A percentile compares a stretch with the other conserved stretches of the same genome.
These are phyloP conservation scores for Blumeria hordei DNA, from an alignment of 2,329 filamentous ascomycete genomes.

Conservation along the genomic window DNA sequence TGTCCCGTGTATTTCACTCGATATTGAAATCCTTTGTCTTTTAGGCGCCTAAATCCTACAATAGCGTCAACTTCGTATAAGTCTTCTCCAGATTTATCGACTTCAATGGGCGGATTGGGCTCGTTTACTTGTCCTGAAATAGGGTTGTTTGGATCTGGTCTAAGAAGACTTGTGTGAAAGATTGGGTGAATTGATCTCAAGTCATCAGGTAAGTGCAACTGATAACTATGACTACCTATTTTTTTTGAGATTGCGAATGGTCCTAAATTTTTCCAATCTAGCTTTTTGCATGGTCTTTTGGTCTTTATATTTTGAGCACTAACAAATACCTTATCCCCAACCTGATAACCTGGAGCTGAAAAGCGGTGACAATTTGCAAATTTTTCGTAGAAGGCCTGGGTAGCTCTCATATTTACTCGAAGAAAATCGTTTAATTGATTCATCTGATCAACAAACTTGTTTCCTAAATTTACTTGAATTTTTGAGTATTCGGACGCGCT, in stretches of 20 bases:
- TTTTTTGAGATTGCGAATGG: slow-evolving; percentile 1
- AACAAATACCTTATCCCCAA: slow-evolving; percentile 1
- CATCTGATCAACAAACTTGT: background rate
- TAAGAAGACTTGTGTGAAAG: slow-evolving; percentile 2
- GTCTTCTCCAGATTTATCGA: background rate
- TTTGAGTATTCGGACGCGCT: background rate
- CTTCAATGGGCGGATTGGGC: background rate
- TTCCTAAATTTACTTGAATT: background rate
- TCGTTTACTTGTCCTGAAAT: background rate
- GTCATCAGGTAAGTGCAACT: slow-evolving; percentile 1
- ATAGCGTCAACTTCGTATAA: background rate
- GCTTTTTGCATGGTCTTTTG: slow-evolving; percentile 1
- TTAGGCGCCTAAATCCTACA: background rate
- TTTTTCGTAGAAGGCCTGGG: background rate
- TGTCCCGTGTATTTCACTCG: background rate
- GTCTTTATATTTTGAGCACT: slow-evolving; percentile 1
- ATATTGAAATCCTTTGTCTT: background rate
- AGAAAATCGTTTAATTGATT: background rate
- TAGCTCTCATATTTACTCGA: slow-evolving; percentile 1
- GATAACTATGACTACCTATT: background rate
- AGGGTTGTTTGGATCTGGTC: background rate
- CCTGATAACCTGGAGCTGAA: background rate
- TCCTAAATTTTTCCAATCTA: slow-evolving; percentile 2
- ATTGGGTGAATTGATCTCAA: slow-evolving; percentile 1
- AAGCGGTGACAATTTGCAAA: background rate